Evolutionary conservation across 306 rosid genomes (phyloP).

Genomic region (Acacia crassicarpa): DNA sequence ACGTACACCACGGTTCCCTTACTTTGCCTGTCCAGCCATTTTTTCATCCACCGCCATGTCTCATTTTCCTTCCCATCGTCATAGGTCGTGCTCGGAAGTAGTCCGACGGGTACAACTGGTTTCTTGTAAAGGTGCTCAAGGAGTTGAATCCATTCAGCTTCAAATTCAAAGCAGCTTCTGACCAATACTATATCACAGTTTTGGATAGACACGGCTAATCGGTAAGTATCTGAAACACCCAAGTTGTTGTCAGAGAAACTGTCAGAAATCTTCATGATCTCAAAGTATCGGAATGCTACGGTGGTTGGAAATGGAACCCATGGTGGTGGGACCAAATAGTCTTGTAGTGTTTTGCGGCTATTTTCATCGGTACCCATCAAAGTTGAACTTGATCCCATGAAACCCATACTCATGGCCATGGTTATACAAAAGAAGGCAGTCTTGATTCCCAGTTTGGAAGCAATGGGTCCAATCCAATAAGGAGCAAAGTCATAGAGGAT

Average conservation of each 20-base stretch:
- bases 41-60: neutral
- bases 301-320: neutral
- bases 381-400: neutral
- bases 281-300: neutral
- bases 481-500: neutral
- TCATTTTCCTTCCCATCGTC: neutral
- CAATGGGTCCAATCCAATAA: neutral
- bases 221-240: slow-evolving; percentile 19
- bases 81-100: neutral
- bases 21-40: neutral
- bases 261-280: neutral
- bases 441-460: neutral
- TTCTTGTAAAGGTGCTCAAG: neutral
- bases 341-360: neutral
- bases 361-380: neutral
- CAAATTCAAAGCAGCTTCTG: slow-evolving; percentile 32
- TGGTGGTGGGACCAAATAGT: neutral
- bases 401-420: neutral
- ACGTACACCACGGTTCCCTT: neutral
- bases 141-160: slow-evolving; percentile 11
- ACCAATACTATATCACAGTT: neutral
- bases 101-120: neutral
- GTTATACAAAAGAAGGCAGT: neutral
- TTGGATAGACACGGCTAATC: neutral
- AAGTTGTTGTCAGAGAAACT: neutral